Conservation (phyloP, 2,329 filamentous ascomycete genomes). For the Blastomyces gilchristii region DNA sequence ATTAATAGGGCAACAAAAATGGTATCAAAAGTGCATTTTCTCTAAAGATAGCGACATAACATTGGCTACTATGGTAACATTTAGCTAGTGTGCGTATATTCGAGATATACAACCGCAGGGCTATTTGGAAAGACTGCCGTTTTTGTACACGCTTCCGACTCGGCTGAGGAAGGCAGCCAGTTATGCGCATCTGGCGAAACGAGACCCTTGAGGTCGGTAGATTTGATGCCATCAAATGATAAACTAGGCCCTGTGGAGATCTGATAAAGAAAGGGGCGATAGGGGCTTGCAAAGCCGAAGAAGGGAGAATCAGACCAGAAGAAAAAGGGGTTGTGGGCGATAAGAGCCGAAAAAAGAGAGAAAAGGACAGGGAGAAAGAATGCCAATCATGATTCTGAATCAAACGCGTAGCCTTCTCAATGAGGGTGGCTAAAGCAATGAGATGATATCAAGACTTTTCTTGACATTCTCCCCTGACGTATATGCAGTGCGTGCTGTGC, state of each 20-base stretch:
- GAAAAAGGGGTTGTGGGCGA: background rate
- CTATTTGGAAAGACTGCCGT: background rate
- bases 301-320: background rate
- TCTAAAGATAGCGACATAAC: background rate
- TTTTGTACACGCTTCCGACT: background rate
- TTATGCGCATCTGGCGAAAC: background rate
- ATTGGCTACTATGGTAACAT: background rate
- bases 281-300: background rate
- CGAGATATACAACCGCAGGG: background rate
- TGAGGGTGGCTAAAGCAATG: background rate
- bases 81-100: background rate
- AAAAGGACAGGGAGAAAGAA: background rate
- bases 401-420: background rate
- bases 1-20: background rate
- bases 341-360: background rate
- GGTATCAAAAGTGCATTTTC: background rate
- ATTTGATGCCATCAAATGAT: too few relatives aligned
- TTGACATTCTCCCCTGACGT: background rate
- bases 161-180: background rate
- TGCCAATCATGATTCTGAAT: background rate
- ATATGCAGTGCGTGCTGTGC: background rate
- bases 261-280: background rate
- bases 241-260: too few relatives aligned
- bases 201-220: background rate
- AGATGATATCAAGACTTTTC: background rate